Evolutionary conservation across 176 grass and related monocot genomes (phyloP).

Genomic region (Rhynchospora tenuis): DNA sequence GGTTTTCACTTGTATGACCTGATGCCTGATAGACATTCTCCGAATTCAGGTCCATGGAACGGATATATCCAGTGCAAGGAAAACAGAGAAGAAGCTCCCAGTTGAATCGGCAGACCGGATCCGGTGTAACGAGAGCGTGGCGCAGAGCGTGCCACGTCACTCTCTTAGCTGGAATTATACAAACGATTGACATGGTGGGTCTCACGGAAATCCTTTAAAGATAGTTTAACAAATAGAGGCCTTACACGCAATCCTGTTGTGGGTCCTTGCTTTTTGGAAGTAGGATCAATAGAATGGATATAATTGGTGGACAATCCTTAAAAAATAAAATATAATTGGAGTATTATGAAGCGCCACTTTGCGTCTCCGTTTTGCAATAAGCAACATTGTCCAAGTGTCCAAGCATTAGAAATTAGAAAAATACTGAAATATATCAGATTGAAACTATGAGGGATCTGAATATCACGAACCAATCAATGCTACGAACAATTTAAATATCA

Average conservation of each 20-base stretch:
- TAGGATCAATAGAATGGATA: neutral
- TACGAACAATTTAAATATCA: neutral
- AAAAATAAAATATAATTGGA: no score
- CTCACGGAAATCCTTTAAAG: conserved; percentile 9
- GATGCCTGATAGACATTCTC: no score
- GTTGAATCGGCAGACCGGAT: neutral
- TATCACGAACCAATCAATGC: neutral
- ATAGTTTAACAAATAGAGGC: neutral
- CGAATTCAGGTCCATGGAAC: neutral
- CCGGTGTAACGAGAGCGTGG: neutral
- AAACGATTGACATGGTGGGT: conserved; percentile 20
- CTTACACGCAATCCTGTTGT: neutral
- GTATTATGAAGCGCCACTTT: neutral
- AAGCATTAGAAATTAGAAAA: neutral
- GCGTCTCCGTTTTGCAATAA: neutral
- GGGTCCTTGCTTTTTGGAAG: neutral
- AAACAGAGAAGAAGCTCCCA: neutral
- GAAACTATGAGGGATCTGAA: neutral
- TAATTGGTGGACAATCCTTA: neutral
- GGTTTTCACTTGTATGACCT: no score
- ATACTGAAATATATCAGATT: neutral
- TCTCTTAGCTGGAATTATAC: neutral
- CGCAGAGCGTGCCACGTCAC: conserved; percentile 17
- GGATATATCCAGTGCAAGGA: neutral
- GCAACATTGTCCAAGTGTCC: neutral